Percentiles rank a stretch among this genome's conserved stretches.
These are phyloP conservation scores for Dothistroma pini DNA, from an alignment of 2,329 filamentous ascomycete genomes.

Conservation along the genomic window DNA sequence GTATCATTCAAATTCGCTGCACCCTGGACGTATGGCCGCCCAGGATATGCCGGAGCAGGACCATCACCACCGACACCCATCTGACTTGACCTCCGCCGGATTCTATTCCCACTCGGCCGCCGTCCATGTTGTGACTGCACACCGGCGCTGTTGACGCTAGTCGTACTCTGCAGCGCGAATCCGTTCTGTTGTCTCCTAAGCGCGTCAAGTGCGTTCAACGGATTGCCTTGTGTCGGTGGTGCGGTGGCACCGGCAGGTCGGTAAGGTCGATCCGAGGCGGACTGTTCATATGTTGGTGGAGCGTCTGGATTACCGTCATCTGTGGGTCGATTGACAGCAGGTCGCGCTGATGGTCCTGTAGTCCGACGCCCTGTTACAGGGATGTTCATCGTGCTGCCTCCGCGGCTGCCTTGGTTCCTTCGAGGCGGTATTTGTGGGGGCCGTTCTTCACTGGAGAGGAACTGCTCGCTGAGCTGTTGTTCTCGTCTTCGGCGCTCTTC, in stretches of 20 bases:
- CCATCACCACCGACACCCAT: constrained; percentile 7
- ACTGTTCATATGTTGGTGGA: constrained; percentile 64
- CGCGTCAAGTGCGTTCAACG: constrained; percentile 34
- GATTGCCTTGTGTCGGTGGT: constrained; percentile 30
- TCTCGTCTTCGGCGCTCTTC: constrained; percentile 60
- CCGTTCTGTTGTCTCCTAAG: constrained; percentile 31
- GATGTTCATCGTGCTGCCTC: constrained; percentile 14
- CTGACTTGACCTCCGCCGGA: constrained; percentile 22
- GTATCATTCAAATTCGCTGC: constrained; percentile 30
- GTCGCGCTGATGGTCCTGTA: constrained; percentile 19
- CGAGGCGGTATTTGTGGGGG: constrained; percentile 30
- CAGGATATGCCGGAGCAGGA: constrained; percentile 14
- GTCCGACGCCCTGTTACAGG: constrained; percentile 11
- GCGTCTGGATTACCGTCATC: constrained; percentile 50
- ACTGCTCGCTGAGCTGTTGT: constrained; percentile 64
- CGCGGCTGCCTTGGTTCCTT: constrained; percentile 20
- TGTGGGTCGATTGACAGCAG: constrained; percentile 30
- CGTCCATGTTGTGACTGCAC: constrained; percentile 9
- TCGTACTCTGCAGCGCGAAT: constrained; percentile 17
- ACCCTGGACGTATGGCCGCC: constrained; percentile 12
- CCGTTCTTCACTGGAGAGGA: constrained; percentile 55
- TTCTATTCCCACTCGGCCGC: constrained; percentile 17
- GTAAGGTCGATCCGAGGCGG: constrained; percentile 55
- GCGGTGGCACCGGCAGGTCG: constrained; percentile 33
- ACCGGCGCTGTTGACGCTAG: constrained; percentile 13